These are phyloP conservation scores for Cyberlindnera mrakii DNA, from an alignment of 805 yeast genomes.

Conservation along the genomic window DNA sequence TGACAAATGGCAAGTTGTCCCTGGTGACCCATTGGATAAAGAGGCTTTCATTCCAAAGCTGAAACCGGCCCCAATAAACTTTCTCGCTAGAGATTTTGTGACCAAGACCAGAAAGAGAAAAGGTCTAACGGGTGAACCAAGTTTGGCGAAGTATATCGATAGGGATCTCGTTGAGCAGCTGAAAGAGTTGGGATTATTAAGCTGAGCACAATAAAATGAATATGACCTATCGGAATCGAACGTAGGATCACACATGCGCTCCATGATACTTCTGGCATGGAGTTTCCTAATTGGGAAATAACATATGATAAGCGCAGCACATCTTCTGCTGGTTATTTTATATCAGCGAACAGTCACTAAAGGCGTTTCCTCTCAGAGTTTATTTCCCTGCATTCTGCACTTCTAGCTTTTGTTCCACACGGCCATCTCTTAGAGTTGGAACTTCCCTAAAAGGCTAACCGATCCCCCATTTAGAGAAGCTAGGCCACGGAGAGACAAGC, in stretches of 20 bases:
- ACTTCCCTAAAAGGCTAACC: no score
- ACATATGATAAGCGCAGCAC: background rate
- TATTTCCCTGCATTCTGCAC: no score
- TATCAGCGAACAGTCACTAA: no score
- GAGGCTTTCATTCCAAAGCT: constrained; percentile 58
- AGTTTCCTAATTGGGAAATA: background rate
- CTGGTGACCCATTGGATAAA: constrained; percentile 86
- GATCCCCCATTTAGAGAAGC: no score
- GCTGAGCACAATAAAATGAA: background rate
- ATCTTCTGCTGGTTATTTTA: background rate
- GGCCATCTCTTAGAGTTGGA: no score
- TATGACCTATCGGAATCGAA: background rate
- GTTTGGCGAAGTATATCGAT: constrained; percentile 62
- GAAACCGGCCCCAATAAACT: constrained; percentile 63
- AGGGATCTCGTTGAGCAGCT: constrained; percentile 48
- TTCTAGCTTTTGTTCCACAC: no score
- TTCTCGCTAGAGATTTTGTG: constrained; percentile 83
- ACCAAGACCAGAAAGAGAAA: constrained; percentile 85
- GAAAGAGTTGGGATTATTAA: constrained; percentile 39
- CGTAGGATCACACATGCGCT: background rate
- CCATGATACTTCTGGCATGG: background rate
- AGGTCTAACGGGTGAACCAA: constrained; percentile 73
- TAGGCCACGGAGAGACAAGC: no score
- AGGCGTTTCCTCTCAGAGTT: no score
- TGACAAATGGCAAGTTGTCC: constrained; percentile 69